These are phyloP conservation scores for Terfezia claveryi DNA, from an alignment of 495 filamentous ascomycete genomes.

Conservation along the genomic window DNA sequence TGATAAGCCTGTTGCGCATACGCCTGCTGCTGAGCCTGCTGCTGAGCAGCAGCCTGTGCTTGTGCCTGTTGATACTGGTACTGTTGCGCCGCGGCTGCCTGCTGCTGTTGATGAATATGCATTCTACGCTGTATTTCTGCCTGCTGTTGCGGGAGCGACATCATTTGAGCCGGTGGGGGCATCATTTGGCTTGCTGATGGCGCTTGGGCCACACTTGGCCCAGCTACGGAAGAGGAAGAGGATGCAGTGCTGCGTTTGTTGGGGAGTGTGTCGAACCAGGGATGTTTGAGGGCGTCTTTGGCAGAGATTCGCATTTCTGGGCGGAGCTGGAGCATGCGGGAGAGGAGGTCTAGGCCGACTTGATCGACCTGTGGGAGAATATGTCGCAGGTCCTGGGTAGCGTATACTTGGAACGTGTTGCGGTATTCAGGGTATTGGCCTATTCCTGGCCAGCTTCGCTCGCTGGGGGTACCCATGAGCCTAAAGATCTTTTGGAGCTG, in stretches of 20 bases:
- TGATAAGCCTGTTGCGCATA: background rate
- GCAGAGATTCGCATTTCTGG: slow-evolving; percentile 83
- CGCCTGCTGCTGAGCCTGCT: background rate
- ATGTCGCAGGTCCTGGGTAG: slow-evolving; percentile 68
- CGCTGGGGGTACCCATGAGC: slow-evolving; percentile 86
- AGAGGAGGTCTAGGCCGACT: slow-evolving; percentile 62
- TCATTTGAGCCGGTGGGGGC: background rate
- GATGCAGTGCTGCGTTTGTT: background rate
- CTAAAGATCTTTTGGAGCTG: slow-evolving; percentile 90
- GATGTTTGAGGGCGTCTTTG: slow-evolving; percentile 60
- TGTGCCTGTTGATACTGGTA: background rate
- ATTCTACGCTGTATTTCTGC: background rate
- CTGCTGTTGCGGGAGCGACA: background rate
- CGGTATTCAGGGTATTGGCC: slow-evolving; percentile 85
- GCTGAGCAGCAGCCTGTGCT: background rate
- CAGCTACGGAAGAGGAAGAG: background rate
- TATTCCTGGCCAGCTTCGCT: slow-evolving; percentile 82
- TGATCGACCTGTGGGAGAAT: slow-evolving; percentile 82
- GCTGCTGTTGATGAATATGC: background rate
- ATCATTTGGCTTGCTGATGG: background rate
- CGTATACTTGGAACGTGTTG: slow-evolving; percentile 74
- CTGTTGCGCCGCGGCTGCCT: background rate
- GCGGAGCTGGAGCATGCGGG: slow-evolving; percentile 74
- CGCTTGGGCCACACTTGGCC: background rate
- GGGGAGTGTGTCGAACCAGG: slow-evolving; percentile 43